phyloP scores from a whole-genome alignment of 768 basidiomycete genomes.

The Suillus clintonianus region DNA sequence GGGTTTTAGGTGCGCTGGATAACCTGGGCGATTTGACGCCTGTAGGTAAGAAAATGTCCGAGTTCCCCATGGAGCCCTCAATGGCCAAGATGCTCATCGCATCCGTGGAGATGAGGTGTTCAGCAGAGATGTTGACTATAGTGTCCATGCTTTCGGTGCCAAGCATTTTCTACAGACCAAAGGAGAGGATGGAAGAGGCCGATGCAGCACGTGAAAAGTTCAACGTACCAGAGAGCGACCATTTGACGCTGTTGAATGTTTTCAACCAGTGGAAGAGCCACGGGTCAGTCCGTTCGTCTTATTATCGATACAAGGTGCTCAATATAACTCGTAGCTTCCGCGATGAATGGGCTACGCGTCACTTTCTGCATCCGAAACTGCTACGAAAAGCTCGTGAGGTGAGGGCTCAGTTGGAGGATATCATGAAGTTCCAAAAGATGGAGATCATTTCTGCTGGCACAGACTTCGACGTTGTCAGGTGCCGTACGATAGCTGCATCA shows the following conservation, averaged over 20 bases:
- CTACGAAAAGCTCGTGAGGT: constrained; percentile 95
- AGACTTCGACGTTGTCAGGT: constrained; percentile 90
- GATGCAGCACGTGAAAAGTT: constrained; percentile 98
- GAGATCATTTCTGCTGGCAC: constrained; percentile 88
- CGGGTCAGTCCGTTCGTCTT: constrained; percentile 53
- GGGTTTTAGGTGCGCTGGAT: constrained; percentile 97
- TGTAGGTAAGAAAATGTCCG: constrained; percentile 94
- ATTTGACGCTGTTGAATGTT: constrained; percentile 92
- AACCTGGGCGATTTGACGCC: constrained; percentile 96
- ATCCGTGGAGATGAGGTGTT: constrained; percentile 90
- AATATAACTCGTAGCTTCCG: constrained; percentile 58
- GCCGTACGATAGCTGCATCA: constrained; percentile 13
- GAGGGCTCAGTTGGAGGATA: constrained; percentile 92
- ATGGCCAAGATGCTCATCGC: constrained; percentile 98
- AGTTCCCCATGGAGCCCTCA: constrained; percentile 99
- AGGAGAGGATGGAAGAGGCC: constrained; percentile 96
- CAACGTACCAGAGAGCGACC: constrained; percentile 97
- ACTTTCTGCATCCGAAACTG: constrained; percentile 96
- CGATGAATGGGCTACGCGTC: constrained; percentile 93
- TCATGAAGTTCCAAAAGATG: constrained; percentile 99
- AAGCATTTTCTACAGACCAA: constrained; percentile 95
- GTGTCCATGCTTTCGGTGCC: constrained; percentile 99
- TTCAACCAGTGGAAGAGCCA: constrained; percentile 99
- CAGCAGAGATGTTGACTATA: constrained; percentile 95
- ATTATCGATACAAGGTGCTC: not conserved